Percentiles rank a stretch among this genome's conserved stretches.
These are phyloP conservation scores for Herpetomonas muscarum DNA, from an alignment of 208 protist species.

Conservation along the genomic window DNA sequence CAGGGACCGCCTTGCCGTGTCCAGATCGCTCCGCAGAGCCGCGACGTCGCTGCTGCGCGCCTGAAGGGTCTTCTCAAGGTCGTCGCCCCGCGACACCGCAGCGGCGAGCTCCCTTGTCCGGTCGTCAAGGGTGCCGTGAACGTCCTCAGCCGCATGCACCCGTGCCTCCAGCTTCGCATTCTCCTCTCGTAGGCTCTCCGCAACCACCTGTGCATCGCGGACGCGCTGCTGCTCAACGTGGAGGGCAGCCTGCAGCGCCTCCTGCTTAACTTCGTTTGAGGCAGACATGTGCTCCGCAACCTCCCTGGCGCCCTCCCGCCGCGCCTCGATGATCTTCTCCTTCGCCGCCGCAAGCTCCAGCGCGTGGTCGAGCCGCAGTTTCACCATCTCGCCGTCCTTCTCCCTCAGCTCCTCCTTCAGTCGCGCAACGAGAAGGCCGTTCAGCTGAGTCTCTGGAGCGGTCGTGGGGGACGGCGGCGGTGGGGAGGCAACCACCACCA, in stretches of 20 bases:
- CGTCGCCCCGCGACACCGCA: conserved; percentile 1
- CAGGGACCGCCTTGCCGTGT: conserved; percentile 16
- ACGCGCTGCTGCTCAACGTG: conserved; percentile 45
- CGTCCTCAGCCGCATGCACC: conserved; percentile 19
- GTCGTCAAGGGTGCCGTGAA: no score
- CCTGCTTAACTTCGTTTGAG: conserved; percentile 53
- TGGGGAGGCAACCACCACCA: background rate
- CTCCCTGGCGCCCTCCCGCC: conserved; percentile 36
- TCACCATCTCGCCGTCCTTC: conserved; percentile 33
- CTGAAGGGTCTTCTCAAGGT: conserved; percentile 2
- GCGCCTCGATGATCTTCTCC: conserved; percentile 35
- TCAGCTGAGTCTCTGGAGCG: background rate
- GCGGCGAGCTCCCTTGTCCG: no score
- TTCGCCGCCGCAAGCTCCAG: conserved; percentile 44
- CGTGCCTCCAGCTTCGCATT: conserved; percentile 28
- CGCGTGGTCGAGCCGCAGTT: conserved; percentile 41
- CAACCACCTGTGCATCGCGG: conserved; percentile 3
- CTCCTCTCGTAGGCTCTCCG: background rate
- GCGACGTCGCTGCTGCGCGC: background rate
- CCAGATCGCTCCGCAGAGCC: conserved; percentile 12
- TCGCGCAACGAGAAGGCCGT: conserved; percentile 2
- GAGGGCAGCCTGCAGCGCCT: conserved; percentile 36
- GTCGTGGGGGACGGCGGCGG: background rate
- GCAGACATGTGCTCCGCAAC: conserved; percentile 42
- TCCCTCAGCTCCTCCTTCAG: conserved; percentile 34